phyloP scores from a whole-genome alignment of 2,329 filamentous ascomycete genomes.

The Chaetoscypha palmicola region DNA sequence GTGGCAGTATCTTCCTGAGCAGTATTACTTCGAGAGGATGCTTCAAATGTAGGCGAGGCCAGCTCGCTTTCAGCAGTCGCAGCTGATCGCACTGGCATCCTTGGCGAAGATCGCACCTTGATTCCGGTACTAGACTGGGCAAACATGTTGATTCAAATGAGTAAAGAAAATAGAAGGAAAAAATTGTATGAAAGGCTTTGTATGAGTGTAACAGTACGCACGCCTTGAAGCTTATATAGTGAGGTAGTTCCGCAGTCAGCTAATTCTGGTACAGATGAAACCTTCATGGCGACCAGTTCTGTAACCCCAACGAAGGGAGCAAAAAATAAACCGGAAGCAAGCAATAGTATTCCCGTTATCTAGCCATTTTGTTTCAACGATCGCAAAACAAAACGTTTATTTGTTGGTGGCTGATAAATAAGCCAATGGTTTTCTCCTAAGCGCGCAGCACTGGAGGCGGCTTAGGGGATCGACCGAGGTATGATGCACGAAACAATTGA shows the following conservation, averaged over 20 bases:
- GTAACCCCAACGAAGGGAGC: not conserved
- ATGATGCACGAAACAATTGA: too few relatives aligned
- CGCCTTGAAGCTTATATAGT: slow-evolving; percentile 2
- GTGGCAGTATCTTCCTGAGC: not conserved
- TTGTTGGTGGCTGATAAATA: too few relatives aligned
- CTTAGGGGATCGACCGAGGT: too few relatives aligned
- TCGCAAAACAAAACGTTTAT: too few relatives aligned
- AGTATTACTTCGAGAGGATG: not conserved
- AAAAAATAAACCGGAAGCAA: too few relatives aligned
- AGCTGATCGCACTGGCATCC: not conserved
- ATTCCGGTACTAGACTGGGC: not conserved
- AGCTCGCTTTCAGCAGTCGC: not conserved
- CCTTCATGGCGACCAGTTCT: not conserved
- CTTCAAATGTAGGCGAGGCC: not conserved
- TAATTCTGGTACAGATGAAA: not conserved
- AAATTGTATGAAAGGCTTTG: too few relatives aligned
- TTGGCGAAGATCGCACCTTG: not conserved
- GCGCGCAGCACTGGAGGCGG: too few relatives aligned
- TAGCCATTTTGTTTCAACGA: too few relatives aligned
- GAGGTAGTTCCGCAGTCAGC: not conserved
- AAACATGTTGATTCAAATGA: not conserved
- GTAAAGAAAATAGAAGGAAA: not conserved
- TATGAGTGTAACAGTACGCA: too few relatives aligned
- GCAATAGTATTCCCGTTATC: too few relatives aligned
- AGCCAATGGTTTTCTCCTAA: too few relatives aligned